Evolutionary conservation across 2,329 filamentous ascomycete genomes (phyloP).

Genomic region (Alternaria angustiovoidea): DNA sequence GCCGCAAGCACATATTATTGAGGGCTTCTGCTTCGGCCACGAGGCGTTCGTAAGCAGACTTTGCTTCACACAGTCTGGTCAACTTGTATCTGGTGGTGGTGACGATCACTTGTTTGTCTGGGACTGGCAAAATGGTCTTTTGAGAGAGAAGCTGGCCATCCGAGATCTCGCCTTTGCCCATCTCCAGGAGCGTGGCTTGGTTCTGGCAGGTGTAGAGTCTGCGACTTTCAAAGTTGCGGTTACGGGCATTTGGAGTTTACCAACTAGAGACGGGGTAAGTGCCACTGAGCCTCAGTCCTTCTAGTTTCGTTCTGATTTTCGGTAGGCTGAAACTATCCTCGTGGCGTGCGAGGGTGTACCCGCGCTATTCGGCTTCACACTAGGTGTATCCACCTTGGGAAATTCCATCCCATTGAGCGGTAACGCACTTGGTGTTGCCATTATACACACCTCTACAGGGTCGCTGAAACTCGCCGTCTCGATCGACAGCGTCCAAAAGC

Average conservation of each 20-base stretch:
- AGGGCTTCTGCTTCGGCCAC: constrained; percentile 89
- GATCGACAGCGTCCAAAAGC: constrained; percentile 62
- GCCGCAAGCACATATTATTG: constrained; percentile 87
- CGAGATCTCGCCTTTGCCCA: constrained; percentile 34
- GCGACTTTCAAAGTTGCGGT: constrained; percentile 55
- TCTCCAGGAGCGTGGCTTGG: constrained; percentile 28
- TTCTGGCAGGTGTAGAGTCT: constrained; percentile 15
- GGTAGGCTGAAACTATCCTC: constrained; percentile 42
- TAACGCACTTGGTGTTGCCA: constrained; percentile 69
- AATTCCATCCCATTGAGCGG: constrained; percentile 63
- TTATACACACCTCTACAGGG: constrained; percentile 24
- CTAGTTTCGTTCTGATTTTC: constrained; percentile 13
- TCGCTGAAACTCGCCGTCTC: constrained; percentile 55
- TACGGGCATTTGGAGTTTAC: constrained; percentile 60
- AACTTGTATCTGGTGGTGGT: constrained; percentile 86
- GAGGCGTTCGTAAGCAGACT: constrained; percentile 82
- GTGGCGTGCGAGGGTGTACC: constrained; percentile 58
- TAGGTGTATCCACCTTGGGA: constrained; percentile 56
- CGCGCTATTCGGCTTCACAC: constrained; percentile 70
- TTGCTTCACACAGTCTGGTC: constrained; percentile 68
- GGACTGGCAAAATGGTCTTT: constrained; percentile 72
- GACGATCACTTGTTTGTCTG: constrained; percentile 81
- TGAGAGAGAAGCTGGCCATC: constrained; percentile 63
- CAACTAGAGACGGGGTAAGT: constrained; percentile 51
- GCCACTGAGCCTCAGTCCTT: constrained; percentile 28